phyloP scores from a whole-genome alignment of 257 asterid species.

The Rehmannia glutinosa region DNA sequence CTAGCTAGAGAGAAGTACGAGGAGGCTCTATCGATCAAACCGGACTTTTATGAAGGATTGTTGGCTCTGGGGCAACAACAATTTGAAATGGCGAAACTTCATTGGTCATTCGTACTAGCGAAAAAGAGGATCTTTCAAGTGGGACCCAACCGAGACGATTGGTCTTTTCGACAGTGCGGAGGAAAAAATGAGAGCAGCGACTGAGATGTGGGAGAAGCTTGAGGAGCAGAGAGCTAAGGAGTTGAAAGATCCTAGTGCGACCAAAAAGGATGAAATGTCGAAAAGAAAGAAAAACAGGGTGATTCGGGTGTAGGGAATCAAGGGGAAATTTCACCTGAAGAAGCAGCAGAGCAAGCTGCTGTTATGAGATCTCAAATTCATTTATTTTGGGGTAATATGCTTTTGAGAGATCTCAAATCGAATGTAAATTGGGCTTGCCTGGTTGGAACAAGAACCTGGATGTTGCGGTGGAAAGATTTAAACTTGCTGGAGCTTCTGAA shows the following conservation, averaged over 20 bases:
- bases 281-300: constrained; percentile 63
- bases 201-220: constrained; percentile 91
- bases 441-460: constrained; percentile 89
- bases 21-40: constrained; percentile 69
- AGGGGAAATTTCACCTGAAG: constrained; percentile 60
- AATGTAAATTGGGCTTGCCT: constrained; percentile 58
- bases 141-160: constrained; percentile 86
- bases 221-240: constrained; percentile 87
- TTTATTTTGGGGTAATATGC: constrained; percentile 96
- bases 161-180: constrained; percentile 76
- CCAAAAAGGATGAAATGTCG: constrained; percentile 60
- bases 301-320: constrained; percentile 37
- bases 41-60: constrained; percentile 85
- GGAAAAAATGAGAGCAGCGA: constrained; percentile 80
- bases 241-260: constrained; percentile 51
- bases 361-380: constrained; percentile 94
- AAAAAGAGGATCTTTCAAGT: constrained; percentile 74
- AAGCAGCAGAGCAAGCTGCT: constrained; percentile 83
- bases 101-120: constrained; percentile 85
- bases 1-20: constrained; percentile 80
- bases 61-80: constrained; percentile 92
- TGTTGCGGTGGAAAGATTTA: constrained; percentile 70
- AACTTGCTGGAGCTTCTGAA: constrained; percentile 96
- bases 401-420: constrained; percentile 91
- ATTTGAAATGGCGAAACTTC: constrained; percentile 97